Conservation (phyloP, 495 filamentous ascomycete species). For the Penicillium silybi region DNA sequence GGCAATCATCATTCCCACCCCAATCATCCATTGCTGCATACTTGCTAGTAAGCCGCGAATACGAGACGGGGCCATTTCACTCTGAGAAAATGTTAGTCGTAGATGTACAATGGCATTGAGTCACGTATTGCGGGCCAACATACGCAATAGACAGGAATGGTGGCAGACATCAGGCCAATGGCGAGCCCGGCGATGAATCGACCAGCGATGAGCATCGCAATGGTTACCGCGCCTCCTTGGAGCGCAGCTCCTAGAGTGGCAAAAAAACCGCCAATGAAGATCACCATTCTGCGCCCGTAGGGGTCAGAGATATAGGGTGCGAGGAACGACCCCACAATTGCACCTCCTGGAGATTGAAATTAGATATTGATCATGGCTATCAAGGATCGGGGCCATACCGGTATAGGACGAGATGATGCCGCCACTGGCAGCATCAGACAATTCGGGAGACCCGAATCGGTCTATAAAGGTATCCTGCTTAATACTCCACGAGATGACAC, state of each 20-base stretch:
- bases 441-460: slow-evolving; percentile 31
- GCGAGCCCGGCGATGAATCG: slow-evolving; percentile 48
- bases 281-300: slow-evolving; percentile 42
- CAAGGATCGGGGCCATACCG: slow-evolving; percentile 16
- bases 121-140: background rate
- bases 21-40: slow-evolving; percentile 44
- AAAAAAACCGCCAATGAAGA: slow-evolving; percentile 46
- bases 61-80: slow-evolving; percentile 25
- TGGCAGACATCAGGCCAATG: slow-evolving; percentile 48
- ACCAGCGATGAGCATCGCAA: slow-evolving; percentile 53
- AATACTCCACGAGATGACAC: slow-evolving; percentile 52
- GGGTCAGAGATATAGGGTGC: slow-evolving; percentile 44
- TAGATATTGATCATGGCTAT: background rate
- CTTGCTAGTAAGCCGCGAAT: slow-evolving; percentile 25
- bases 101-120: background rate
- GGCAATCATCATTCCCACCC: slow-evolving; percentile 45
- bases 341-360: slow-evolving; percentile 24
- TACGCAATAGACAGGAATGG: slow-evolving; percentile 48
- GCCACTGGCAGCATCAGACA: slow-evolving; percentile 41
- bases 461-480: slow-evolving; percentile 38
- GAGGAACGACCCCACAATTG: slow-evolving; percentile 48
- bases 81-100: slow-evolving; percentile 27
- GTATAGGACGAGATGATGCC: slow-evolving; percentile 53
- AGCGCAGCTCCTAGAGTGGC: slow-evolving; percentile 45
- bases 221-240: slow-evolving; percentile 46